A percentile compares a stretch with the other conserved stretches of the same genome.
phyloP scores from a whole-genome alignment of 1,284 basidiomycete genomes.

The Tetrapyrgos nigripes region DNA sequence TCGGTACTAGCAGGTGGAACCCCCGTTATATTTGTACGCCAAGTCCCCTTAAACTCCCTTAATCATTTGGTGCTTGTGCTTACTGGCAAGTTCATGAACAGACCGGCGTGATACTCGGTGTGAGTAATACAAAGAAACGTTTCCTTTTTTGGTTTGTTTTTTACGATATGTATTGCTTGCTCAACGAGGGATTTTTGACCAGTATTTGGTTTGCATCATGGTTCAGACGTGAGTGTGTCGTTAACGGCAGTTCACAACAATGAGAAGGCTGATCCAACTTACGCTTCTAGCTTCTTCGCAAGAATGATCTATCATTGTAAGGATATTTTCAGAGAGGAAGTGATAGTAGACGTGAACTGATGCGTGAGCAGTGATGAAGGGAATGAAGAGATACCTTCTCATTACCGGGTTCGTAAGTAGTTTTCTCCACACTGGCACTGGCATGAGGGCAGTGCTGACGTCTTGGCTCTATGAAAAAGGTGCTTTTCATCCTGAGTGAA shows the following conservation, averaged over 20 bases:
- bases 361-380: not conserved
- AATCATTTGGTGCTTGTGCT: not conserved
- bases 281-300: not conserved
- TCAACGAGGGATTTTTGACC: not conserved
- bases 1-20: not conserved
- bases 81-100: not conserved
- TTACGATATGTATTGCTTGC: too few species aligned
- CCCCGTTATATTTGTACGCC: not conserved
- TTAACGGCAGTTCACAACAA: not conserved
- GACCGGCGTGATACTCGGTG: not conserved
- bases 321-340: not conserved
- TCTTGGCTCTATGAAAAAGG: not conserved
- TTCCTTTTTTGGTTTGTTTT: not conserved
- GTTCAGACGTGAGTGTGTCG: not conserved
- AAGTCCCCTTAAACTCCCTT: not conserved
- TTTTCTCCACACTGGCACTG: not conserved
- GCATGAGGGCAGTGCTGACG: not conserved
- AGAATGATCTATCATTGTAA: not conserved
- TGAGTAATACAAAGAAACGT: not conserved
- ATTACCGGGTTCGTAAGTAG: not conserved
- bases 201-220: not conserved
- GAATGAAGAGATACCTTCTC: not conserved
- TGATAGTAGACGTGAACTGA: not conserved
- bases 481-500: not conserved
- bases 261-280: not conserved